A percentile compares a stretch with the other conserved stretches of the same genome.
These are phyloP conservation scores for Prunus kanzakura DNA, from an alignment of 306 rosid species.

Conservation along the genomic window DNA sequence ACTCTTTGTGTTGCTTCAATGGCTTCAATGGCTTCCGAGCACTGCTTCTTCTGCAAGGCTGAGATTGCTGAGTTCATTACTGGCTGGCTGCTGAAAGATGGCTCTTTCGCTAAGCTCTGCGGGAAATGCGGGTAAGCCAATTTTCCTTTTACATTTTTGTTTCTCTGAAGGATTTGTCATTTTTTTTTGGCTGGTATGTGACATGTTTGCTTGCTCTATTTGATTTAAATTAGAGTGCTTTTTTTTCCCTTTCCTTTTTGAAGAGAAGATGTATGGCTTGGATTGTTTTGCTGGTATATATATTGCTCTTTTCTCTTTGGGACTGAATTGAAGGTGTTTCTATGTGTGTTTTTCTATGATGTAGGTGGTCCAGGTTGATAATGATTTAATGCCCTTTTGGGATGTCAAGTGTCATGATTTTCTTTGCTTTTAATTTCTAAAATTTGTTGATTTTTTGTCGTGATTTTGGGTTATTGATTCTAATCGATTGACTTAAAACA, in stretches of 20 bases:
- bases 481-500: not conserved
- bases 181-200: not conserved
- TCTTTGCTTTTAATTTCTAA: not conserved
- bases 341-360: not conserved
- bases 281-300: no score
- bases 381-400: not conserved
- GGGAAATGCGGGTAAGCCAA: constrained; percentile 23
- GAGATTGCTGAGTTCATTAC: not conserved
- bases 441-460: not conserved
- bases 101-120: constrained; percentile 24
- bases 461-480: not conserved
- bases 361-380: no score
- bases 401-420: not conserved
- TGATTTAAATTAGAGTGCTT: not conserved
- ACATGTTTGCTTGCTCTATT: not conserved
- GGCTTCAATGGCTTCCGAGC: constrained; percentile 11
- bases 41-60: constrained; percentile 22
- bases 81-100: constrained; percentile 28
- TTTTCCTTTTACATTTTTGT: not conserved
- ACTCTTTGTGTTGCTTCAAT: not conserved
- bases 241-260: not conserved
- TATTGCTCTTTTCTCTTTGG: no score
- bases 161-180: not conserved
- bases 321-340: not conserved
- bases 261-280: no score